These are phyloP conservation scores for Ascochyta koolunga DNA, from an alignment of 2,329 filamentous ascomycete species.

Conservation along the genomic window DNA sequence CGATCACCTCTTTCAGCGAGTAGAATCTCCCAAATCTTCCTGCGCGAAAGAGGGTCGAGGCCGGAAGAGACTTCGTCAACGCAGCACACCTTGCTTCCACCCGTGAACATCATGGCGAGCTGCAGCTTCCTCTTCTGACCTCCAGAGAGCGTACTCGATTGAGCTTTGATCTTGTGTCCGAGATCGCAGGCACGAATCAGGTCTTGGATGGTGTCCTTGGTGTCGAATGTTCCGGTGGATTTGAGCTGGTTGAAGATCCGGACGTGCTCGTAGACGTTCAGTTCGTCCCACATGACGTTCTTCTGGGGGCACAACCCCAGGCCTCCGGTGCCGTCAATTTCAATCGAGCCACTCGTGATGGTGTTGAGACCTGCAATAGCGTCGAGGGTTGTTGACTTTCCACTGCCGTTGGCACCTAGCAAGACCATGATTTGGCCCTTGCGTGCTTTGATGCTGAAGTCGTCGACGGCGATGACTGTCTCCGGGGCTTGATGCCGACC, in stretches of 20 bases:
- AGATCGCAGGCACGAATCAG: constrained; percentile 77
- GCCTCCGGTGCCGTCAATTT: constrained; percentile 76
- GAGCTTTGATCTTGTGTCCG: constrained; percentile 72
- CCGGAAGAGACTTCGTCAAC: constrained; percentile 91
- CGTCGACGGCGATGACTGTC: constrained; percentile 78
- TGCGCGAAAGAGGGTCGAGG: constrained; percentile 81
- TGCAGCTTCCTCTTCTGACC: constrained; percentile 93
- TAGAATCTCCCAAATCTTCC: constrained; percentile 94
- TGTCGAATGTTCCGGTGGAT: constrained; percentile 58
- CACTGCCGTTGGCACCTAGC: constrained; percentile 86
- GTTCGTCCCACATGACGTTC: constrained; percentile 90
- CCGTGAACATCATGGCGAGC: constrained; percentile 93
- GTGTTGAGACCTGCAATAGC: constrained; percentile 83
- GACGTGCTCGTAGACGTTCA: constrained; percentile 86
- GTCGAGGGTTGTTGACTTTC: constrained; percentile 89
- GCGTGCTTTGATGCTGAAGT: constrained; percentile 72
- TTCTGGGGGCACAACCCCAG: constrained; percentile 90
- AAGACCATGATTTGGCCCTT: constrained; percentile 85
- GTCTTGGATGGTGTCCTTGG: constrained; percentile 63
- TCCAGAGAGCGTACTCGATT: constrained; percentile 79
- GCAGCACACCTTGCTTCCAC: constrained; percentile 85
- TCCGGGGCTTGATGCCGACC: constrained; percentile 59
- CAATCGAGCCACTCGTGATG: constrained; percentile 76
- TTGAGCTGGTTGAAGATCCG: constrained; percentile 84
- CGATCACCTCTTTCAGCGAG: constrained; percentile 80